Evolutionary conservation across 2,329 filamentous ascomycete species (phyloP), one percentile per base, ranked within the genome.

Genomic region (Hypoxylon sp.): DNA sequence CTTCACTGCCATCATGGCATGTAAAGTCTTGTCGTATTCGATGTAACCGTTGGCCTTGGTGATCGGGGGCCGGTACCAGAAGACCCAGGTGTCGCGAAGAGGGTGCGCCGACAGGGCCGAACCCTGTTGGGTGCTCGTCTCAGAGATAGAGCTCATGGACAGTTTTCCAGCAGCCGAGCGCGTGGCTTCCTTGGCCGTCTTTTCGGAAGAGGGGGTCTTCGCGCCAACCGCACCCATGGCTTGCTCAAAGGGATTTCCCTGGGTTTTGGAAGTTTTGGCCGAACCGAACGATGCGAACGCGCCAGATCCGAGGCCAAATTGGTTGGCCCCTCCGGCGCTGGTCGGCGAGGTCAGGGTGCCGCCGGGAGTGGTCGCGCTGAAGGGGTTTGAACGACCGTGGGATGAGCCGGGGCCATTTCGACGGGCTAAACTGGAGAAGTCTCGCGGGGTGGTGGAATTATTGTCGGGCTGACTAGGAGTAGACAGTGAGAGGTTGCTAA

Each of bases 11-110:
- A 93, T 95, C 75, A 98, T 89, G 38, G 93, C 88, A 74, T 96
- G 91, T 66, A 97, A 89, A 5, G 95, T 98, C 80, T 98, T 97
- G 79, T 99, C 96, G 79, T 99, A 99, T 79, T 98, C 95, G 73
- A 90, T 87, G 75, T 85, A 90, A 40, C 88, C 88, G 75, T 96
- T 95, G 70, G 95, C 96, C 82, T 99, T 99, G 71, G 93, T 94
- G 73, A 96, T 97, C 51, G 96, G 96, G 38, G 96, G 96, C 64
- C 96, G 89, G 80, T 96, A 99, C 93, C 96, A 98, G 78, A 98
- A 93, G 32, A 97, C 90, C 96, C 96, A 99, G 68, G 89, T 90
- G 78, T 93, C 90, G 80, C 92, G 93, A 73, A 98, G 84, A 64
- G 87, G 85, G 76, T 91, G 88, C 61, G 82, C 78, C 40, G 81